Conservation (phyloP, 768 basidiomycete species). For the Leccinum ochraceum region DNA sequence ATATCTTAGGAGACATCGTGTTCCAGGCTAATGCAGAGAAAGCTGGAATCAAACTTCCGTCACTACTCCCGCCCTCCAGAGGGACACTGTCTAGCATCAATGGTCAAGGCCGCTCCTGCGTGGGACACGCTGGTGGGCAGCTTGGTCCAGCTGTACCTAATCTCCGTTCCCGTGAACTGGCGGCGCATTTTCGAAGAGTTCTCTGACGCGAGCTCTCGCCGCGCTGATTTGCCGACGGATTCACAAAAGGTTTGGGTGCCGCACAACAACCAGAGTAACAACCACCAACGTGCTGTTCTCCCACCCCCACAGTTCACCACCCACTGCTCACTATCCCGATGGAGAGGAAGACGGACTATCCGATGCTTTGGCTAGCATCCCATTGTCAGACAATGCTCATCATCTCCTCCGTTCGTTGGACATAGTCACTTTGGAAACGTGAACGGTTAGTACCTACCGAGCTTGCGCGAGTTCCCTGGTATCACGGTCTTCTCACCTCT, state of each 20-base stretch:
- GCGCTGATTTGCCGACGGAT: constrained; percentile 54
- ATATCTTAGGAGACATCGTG: constrained; percentile 35
- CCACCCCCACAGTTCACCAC: no score
- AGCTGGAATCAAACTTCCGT: no score
- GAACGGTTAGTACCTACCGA: constrained; percentile 54
- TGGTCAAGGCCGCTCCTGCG: constrained; percentile 45
- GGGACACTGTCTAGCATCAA: constrained; percentile 46
- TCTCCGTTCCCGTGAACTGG: constrained; percentile 50
- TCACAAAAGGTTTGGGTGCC: constrained; percentile 57
- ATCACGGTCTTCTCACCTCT: constrained; percentile 68
- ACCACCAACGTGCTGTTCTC: no score
- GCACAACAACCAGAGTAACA: constrained; percentile 35
- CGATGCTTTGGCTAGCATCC: constrained; percentile 24
- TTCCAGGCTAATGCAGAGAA: no score
- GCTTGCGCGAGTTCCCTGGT: constrained; percentile 67
- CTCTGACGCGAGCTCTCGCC: constrained; percentile 24
- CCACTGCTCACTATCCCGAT: constrained; percentile 1
- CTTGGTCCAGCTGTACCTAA: constrained; percentile 51
- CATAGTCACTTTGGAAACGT: constrained; percentile 75
- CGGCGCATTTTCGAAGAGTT: constrained; percentile 52
- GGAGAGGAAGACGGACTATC: neutral
- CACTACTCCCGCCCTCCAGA: constrained; percentile 25
- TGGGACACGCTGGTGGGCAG: constrained; percentile 48
- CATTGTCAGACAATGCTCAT: constrained; percentile 23
- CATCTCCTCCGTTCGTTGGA: constrained; percentile 39